Percentiles rank a stretch among this genome's conserved stretches.
phyloP scores from a whole-genome alignment of 148 eudicot genomes.

The Polygonum aviculare region DNA sequence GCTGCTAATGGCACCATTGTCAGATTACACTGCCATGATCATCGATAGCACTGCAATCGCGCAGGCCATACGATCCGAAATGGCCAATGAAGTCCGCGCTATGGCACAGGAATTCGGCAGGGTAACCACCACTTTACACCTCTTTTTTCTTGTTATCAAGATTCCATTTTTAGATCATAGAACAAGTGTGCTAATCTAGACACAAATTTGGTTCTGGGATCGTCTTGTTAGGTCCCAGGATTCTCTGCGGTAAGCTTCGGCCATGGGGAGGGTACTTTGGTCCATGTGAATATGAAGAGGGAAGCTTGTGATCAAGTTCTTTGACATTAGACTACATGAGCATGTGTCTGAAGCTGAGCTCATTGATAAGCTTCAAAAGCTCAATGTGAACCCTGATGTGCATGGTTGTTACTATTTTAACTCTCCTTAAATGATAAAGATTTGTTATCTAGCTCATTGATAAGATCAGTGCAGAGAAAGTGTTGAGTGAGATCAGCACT shows the following conservation, averaged over 20 bases:
- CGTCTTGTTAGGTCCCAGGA: conserved; percentile 67
- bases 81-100: conserved; percentile 57
- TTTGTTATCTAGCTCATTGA: conserved; percentile 22
- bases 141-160: not conserved
- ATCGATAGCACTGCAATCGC: conserved; percentile 88
- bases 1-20: conserved; percentile 15
- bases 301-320: conserved; percentile 86
- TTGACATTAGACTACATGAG: conserved; percentile 61
- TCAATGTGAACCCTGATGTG: conserved; percentile 74
- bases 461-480: conserved; percentile 81
- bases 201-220: not conserved
- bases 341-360: conserved; percentile 65
- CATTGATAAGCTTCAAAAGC: conserved; percentile 67
- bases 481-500: conserved; percentile 62
- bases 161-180: not conserved
- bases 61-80: conserved; percentile 75
- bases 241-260: conserved; percentile 89
- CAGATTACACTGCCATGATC: conserved; percentile 46
- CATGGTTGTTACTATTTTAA: conserved; percentile 43
- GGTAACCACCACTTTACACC: conserved; percentile 20
- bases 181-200: not conserved
- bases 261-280: conserved; percentile 68
- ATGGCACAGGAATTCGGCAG: conserved; percentile 55
- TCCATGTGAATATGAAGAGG: conserved; percentile 87
- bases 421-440: not conserved